These are phyloP conservation scores for Moricandia moricandioides DNA, from an alignment of 345 rosid species.

Conservation along the genomic window DNA sequence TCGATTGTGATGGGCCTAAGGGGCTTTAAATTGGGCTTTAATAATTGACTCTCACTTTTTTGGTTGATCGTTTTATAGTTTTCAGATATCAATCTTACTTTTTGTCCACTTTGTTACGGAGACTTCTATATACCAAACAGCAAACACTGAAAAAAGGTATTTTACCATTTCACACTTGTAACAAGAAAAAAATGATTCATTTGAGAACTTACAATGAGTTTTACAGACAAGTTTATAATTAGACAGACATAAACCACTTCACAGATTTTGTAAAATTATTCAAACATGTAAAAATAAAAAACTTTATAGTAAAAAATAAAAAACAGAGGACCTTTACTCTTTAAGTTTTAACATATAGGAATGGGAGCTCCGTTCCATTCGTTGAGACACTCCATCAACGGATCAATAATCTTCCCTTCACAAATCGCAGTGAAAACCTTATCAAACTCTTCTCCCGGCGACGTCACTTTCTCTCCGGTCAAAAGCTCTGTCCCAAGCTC, in stretches of 20 bases:
- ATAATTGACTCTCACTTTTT: no score
- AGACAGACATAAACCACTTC: conserved; percentile 19
- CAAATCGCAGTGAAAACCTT: conserved; percentile 63
- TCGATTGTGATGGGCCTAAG: no score
- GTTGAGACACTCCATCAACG: conserved; percentile 60
- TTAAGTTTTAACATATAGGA: conserved; percentile 40
- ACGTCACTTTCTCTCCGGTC: conserved; percentile 59
- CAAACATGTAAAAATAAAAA: background rate
- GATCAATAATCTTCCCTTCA: conserved; percentile 61
- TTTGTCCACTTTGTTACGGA: background rate
- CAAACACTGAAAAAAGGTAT: background rate
- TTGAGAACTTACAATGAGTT: conserved; percentile 35
- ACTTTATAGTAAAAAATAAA: background rate
- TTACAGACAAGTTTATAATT: conserved; percentile 4
- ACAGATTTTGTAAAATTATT: conserved; percentile 31
- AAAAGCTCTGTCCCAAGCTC: conserved; percentile 52
- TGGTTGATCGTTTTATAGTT: background rate
- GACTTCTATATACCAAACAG: background rate
- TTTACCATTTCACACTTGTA: conserved; percentile 28
- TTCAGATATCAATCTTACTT: no score
- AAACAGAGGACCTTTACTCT: conserved; percentile 5
- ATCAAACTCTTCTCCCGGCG: conserved; percentile 77
- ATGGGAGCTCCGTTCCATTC: conserved; percentile 80
- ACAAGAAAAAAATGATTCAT: conserved; percentile 29
- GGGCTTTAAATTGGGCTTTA: no score